Evolutionary conservation across 2,329 filamentous ascomycete species (phyloP).

Genomic region (Didymella lethalis): DNA sequence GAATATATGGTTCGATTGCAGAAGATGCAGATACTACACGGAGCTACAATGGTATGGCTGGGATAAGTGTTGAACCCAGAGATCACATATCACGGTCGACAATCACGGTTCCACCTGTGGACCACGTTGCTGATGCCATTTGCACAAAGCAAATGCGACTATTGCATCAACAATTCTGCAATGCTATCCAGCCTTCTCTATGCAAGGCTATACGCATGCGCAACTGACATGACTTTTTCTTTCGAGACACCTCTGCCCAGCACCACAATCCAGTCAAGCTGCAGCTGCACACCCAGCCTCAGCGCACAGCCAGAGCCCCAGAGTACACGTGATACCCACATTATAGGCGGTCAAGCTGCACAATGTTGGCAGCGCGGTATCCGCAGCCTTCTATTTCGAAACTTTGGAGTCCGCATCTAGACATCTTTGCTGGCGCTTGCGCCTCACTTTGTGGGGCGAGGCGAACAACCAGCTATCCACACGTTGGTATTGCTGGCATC

Average conservation of each 20-base stretch:
- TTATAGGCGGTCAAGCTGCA: slow-evolving; percentile 15
- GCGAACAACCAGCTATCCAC: slow-evolving; percentile 22
- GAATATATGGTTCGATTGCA: neutral
- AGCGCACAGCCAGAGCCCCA: neutral
- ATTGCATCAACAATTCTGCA: neutral
- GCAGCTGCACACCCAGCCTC: slow-evolving; percentile 9
- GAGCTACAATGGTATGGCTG: neutral
- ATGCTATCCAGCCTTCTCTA: neutral
- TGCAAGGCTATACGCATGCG: neutral
- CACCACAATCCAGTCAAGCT: neutral
- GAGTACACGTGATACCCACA: slow-evolving; percentile 8
- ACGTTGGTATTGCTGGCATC: slow-evolving; percentile 15
- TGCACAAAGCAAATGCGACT: neutral
- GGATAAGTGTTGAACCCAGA: neutral
- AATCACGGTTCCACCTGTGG: no score
- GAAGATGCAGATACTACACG: neutral
- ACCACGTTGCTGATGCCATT: neutral
- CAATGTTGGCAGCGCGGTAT: slow-evolving; percentile 17
- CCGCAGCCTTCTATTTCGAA: slow-evolving; percentile 14
- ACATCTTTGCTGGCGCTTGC: slow-evolving; percentile 14
- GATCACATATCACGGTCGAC: no score
- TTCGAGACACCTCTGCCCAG: neutral
- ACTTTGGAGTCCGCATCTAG: slow-evolving; percentile 2
- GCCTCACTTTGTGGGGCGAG: slow-evolving; percentile 25
- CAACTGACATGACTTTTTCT: neutral